phyloP scores from a whole-genome alignment of 2,329 filamentous ascomycete genomes.

The Neophaeococcomyces aloes region DNA sequence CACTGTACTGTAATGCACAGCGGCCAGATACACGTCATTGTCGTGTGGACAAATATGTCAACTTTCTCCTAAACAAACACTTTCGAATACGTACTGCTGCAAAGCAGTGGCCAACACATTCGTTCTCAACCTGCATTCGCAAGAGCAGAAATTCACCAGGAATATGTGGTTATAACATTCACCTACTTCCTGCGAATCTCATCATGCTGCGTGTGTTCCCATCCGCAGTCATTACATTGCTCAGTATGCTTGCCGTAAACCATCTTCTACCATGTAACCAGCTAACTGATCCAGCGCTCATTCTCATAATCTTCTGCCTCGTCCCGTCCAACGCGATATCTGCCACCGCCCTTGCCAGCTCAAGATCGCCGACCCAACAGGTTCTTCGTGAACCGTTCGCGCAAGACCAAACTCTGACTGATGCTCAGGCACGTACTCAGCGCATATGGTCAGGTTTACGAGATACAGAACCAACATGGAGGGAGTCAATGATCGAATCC shows the following conservation, averaged over 20 bases:
- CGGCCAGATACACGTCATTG: no score
- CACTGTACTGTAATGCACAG: no score
- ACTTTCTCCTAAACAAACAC: no score
- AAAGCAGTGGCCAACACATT: no score
- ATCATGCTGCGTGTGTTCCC: background rate
- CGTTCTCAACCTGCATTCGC: no score
- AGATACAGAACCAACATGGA: conserved; percentile 19
- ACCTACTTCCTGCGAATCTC: background rate
- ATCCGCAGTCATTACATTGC: background rate
- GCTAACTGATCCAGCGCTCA: no score
- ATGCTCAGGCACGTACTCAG: background rate
- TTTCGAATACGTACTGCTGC: no score
- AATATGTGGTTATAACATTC: conserved; percentile 1
- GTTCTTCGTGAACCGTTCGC: background rate
- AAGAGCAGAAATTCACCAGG: no score
- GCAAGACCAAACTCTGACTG: background rate
- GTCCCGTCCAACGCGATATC: background rate
- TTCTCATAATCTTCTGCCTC: no score
- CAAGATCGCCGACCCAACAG: background rate
- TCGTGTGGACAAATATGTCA: no score
- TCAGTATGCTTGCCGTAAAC: background rate
- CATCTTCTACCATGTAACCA: background rate
- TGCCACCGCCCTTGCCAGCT: background rate
- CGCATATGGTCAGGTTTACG: conserved; percentile 18
- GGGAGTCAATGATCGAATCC: conserved; percentile 16